Percentiles rank a stretch among this genome's conserved stretches.
Evolutionary conservation across 352 stramenopile species (phyloP).

Genomic region (Phytophthora quininea): DNA sequence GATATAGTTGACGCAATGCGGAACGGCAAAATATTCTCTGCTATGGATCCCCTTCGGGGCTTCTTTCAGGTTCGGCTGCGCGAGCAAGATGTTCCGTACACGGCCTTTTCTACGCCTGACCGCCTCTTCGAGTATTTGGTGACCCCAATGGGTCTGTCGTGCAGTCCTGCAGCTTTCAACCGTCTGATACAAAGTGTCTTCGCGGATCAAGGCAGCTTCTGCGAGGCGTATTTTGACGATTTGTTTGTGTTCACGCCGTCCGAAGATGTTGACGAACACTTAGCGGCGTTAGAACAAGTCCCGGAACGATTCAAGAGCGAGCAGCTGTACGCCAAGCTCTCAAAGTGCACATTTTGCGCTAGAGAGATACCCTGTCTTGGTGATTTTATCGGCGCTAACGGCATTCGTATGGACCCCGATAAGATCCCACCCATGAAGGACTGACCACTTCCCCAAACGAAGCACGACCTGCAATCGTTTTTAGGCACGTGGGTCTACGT

Average conservation of each 20-base stretch:
- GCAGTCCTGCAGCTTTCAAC: not conserved
- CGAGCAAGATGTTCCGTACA: slow-evolving; percentile 1
- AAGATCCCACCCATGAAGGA: slow-evolving; percentile 3
- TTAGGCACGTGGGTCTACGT: slow-evolving; percentile 17
- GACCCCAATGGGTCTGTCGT: slow-evolving; percentile 1
- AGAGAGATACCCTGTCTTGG: slow-evolving; percentile 7
- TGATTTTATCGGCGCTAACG: not conserved
- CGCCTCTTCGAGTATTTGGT: slow-evolving; percentile 4
- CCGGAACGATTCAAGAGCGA: slow-evolving; percentile 3
- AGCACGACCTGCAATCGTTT: slow-evolving; percentile 10
- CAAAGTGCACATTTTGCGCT: slow-evolving; percentile 15
- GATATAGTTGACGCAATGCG: not conserved
- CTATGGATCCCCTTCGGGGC: not conserved
- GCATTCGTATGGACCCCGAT: slow-evolving; percentile 9
- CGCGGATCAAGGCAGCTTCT: not conserved
- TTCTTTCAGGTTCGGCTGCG: not conserved
- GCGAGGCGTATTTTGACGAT: slow-evolving; percentile 10
- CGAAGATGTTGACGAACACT: not conserved
- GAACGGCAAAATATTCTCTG: not conserved
- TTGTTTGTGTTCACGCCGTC: slow-evolving; percentile 7
- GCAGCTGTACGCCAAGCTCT: slow-evolving; percentile 7
- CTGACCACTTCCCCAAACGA: not conserved
- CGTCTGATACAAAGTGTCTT: slow-evolving; percentile 6
- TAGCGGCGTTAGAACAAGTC: slow-evolving; percentile 3
- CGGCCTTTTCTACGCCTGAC: not conserved